phyloP scores from a whole-genome alignment of 2,329 filamentous ascomycete species.

The Lizonia empirigonia region DNA sequence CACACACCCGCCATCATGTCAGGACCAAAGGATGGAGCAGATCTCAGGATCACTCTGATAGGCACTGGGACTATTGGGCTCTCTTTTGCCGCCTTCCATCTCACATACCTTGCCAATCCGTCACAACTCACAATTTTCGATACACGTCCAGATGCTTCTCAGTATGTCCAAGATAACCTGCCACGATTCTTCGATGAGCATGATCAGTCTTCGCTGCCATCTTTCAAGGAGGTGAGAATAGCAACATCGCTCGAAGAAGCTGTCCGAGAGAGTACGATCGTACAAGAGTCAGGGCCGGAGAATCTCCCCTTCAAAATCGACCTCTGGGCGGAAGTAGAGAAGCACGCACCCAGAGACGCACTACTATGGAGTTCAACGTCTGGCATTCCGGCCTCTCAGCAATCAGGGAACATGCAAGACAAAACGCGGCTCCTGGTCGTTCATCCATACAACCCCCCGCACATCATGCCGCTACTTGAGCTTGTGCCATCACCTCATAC shows the following conservation, averaged over 20 bases:
- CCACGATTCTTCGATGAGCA: slow-evolving; percentile 49
- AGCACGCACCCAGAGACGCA: slow-evolving; percentile 50
- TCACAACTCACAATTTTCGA: slow-evolving; percentile 57
- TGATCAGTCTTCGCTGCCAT: slow-evolving; percentile 6
- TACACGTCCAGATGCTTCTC: slow-evolving; percentile 54
- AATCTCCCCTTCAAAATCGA: slow-evolving; percentile 57
- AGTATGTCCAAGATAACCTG: slow-evolving; percentile 52
- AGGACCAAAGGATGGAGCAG: slow-evolving; percentile 2
- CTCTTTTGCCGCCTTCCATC: slow-evolving; percentile 61
- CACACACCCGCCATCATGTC: slow-evolving; percentile 14
- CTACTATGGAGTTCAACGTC: slow-evolving; percentile 65
- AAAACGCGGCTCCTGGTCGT: slow-evolving; percentile 58
- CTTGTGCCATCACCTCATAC: slow-evolving; percentile 59
- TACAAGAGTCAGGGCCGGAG: slow-evolving; percentile 67
- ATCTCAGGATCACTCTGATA: slow-evolving; percentile 49
- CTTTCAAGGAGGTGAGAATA: slow-evolving; percentile 45
- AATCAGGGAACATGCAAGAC: slow-evolving; percentile 52
- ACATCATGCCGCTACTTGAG: slow-evolving; percentile 66
- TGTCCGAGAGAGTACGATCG: slow-evolving; percentile 55
- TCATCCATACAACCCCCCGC: slow-evolving; percentile 67
- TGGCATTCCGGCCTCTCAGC: slow-evolving; percentile 61
- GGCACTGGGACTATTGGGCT: slow-evolving; percentile 60
- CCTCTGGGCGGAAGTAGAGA: slow-evolving; percentile 59
- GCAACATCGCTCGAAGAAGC: slow-evolving; percentile 48
- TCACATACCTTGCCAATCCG: slow-evolving; percentile 50